Base-by-base conservation (phyloP, 345 rosid species). In the Eutrema japonicum region DNA sequence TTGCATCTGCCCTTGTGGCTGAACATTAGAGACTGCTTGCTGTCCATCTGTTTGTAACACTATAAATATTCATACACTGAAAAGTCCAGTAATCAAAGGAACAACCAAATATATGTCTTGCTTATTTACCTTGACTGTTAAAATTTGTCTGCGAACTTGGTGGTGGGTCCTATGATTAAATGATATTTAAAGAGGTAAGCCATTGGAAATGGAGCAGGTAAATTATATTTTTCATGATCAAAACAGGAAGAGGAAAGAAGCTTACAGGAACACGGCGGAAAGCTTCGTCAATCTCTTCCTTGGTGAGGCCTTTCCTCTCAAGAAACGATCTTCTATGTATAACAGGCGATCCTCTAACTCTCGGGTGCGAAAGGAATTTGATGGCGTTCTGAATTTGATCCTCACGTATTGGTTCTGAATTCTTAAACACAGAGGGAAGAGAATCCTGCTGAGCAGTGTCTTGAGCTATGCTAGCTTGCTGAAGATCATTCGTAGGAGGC, bases 251-350 rank as follows among this genome's bases (percentile, higher is more conserved):
- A 69, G 38, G 45, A 78, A 54, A 35, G 63, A 37, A 27, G 54
- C 86, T 81, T 80, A 95, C 99, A 16, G 99, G 99, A 13, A 95
- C 98, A 50, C 94, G 94, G 13, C 75, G 88, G 74, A 95, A 95
- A 4, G 99, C 99, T 85, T 92, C 99, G 46, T 95, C 97, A 6
- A 95, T 90, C 82, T 95, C 99, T 83, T 95, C 96, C 78, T 86
- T 95, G 3, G 97, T 90, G 30, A 95, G 92, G 36, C 98, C 99
- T 78, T 95, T 95, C 87, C 79, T 90, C 81, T 95, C 99, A 8
- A 95, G 98, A 80, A 95, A 95, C 1, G 98, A 92, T 52, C 99
- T 82, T 70, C 99, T 80, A 72, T 95, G 87, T 12, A 92, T 82
- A 12, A 92, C 94, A 2, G 98, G 98, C 30, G 99, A 92, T 26